Conservation (phyloP, 2,329 filamentous ascomycete species). For the Elsinoe arachidis region DNA sequence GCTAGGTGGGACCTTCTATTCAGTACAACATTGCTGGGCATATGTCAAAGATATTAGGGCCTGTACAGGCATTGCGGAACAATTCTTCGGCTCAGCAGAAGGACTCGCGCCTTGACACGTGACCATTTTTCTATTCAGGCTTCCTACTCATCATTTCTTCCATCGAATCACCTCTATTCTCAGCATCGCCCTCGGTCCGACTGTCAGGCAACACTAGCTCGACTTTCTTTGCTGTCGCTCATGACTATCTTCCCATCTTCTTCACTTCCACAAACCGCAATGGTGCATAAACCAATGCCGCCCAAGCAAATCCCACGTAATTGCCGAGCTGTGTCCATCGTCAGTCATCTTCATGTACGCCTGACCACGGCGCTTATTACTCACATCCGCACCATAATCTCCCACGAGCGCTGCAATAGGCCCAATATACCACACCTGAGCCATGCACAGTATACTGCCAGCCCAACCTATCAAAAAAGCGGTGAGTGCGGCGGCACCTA, state of each 20-base stretch:
- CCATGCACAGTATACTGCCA: constrained; percentile 53
- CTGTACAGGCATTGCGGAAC: too few relatives aligned
- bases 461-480: constrained; percentile 57
- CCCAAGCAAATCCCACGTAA: constrained; percentile 53
- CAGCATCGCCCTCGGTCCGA: too few relatives aligned
- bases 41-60: too few relatives aligned
- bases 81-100: too few relatives aligned
- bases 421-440: constrained; percentile 61
- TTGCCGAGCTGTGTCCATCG: constrained; percentile 42
- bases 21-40: too few relatives aligned
- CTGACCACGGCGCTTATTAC: constrained; percentile 18
- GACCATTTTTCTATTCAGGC: too few relatives aligned
- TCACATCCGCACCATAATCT: constrained; percentile 49
- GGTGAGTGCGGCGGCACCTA: constrained; percentile 52
- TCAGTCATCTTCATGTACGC: neutral
- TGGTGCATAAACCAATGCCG: constrained; percentile 48
- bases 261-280: constrained; percentile 45
- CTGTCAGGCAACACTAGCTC: too few relatives aligned
- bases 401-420: constrained; percentile 52
- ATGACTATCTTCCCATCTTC: constrained; percentile 22
- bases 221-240: too few relatives aligned
- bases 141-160: too few relatives aligned
- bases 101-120: too few relatives aligned
- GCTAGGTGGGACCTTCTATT: too few relatives aligned
- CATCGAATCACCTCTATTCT: too few relatives aligned